Percentiles rank a stretch among this genome's conserved stretches.
Conservation (phyloP, 2,329 filamentous ascomycete species). For the Claviceps africana region DNA sequence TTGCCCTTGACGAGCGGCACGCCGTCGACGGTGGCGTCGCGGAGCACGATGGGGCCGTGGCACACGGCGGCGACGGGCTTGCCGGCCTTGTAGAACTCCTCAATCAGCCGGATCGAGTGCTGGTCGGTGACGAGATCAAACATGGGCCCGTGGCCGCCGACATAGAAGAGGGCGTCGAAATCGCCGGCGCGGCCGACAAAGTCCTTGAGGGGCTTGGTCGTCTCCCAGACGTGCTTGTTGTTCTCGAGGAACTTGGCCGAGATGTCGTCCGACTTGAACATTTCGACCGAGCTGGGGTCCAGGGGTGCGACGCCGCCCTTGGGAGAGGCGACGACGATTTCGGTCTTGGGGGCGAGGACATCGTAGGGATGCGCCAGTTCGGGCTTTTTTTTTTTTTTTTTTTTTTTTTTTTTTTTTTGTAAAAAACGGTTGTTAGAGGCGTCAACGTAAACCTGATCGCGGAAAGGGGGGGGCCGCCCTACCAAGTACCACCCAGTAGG, state of each 20-base stretch:
- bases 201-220: constrained; percentile 42
- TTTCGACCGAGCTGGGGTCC: constrained; percentile 42
- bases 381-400: constrained; percentile 21
- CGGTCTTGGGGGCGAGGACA: constrained; percentile 37
- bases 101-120: constrained; percentile 43
- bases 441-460: too few relatives aligned
- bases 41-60: constrained; percentile 52
- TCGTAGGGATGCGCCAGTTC: constrained; percentile 54
- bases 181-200: constrained; percentile 42
- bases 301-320: constrained; percentile 47
- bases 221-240: constrained; percentile 46
- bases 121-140: constrained; percentile 48
- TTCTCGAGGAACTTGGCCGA: constrained; percentile 40
- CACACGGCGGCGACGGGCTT: constrained; percentile 55
- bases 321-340: constrained; percentile 47
- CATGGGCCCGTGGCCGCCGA: constrained; percentile 50
- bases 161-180: constrained; percentile 48
- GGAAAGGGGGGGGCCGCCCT: constrained; percentile 9
- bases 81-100: constrained; percentile 45
- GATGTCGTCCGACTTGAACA: constrained; percentile 38
- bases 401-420: background rate
- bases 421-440: too few relatives aligned
- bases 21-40: constrained; percentile 38
- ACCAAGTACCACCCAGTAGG: constrained; percentile 61
- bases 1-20: constrained; percentile 40